Evolutionary conservation across 2,329 filamentous ascomycete species (phyloP).

Genomic region (Alternaria infectoria): DNA sequence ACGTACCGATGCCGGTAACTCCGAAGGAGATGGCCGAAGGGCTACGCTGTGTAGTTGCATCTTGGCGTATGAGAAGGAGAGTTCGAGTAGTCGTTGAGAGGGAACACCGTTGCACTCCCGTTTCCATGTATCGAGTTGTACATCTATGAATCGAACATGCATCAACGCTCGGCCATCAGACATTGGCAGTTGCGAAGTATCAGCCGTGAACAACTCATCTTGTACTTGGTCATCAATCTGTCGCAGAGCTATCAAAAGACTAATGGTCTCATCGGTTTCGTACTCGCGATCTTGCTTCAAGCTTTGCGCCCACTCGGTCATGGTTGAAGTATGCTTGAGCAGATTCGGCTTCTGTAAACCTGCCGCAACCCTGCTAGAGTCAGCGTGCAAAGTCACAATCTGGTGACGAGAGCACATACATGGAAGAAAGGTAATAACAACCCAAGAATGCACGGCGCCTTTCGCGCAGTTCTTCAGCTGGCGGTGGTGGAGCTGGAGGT

Average conservation of each 20-base stretch:
- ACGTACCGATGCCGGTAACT: conserved; percentile 2
- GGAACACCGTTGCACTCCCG: conserved; percentile 11
- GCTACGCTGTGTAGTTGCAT: conserved; percentile 37
- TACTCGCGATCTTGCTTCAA: conserved; percentile 31
- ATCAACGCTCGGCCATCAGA: conserved; percentile 36
- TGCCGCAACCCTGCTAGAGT: conserved; percentile 30
- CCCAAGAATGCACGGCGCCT: conserved; percentile 41
- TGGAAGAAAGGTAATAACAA: conserved; percentile 43
- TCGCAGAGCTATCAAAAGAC: conserved; percentile 31
- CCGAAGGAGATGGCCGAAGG: conserved; percentile 20
- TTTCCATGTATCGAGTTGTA: conserved; percentile 37
- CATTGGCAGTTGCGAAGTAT: conserved; percentile 27
- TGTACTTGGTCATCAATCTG: conserved; percentile 44
- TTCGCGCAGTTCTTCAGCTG: conserved; percentile 28
- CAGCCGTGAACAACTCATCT: conserved; percentile 33
- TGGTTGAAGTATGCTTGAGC: conserved; percentile 36
- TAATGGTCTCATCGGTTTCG: conserved; percentile 33
- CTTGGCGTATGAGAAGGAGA: conserved; percentile 36
- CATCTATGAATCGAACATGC: conserved; percentile 37
- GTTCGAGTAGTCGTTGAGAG: conserved; percentile 29
- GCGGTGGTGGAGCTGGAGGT: conserved; percentile 17
- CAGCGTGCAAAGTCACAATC: neutral
- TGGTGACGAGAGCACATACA: conserved; percentile 18
- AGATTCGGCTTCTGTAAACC: conserved; percentile 42
- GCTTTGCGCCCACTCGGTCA: conserved; percentile 33